Evolutionary conservation across 2,329 filamentous ascomycete genomes (phyloP), one percentile per base, ranked within the genome.

Genomic region (Cladophialophora bantiana): DNA sequence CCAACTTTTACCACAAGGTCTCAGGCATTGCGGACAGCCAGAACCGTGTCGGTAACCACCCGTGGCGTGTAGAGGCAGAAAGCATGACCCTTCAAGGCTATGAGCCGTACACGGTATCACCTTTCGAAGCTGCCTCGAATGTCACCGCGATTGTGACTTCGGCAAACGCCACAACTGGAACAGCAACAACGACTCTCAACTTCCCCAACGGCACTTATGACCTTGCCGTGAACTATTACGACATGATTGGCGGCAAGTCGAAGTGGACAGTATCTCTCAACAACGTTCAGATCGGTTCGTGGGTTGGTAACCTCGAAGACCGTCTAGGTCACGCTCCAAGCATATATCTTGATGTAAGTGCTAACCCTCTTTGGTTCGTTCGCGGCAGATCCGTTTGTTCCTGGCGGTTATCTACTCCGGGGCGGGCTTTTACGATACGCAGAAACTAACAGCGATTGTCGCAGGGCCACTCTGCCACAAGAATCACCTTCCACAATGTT

Each of bases 51-150:
- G 83, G 84, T 1, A 80, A 86, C 66, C 85, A 92, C 75, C 83
- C 84, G 0, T 88, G 85, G 76, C 84, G 89, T n/a, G 84, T 92
- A 54, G 89, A 91, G 78, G 89, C 89, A 1, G 89, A 91, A 77
- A 78, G 78, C 61, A 90, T 92, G 89, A 70, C 77, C 0, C 78
- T 91, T 1, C 78, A 81, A 6, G 86, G 86, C 0, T 92, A 91
- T 77, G 76, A 81, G 61, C 68, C 78, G 0, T 84, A 85, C 26
- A 68, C 73, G 1, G 86, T 90, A 0, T 81, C 74, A 7, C 89
- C 89, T 0, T 86, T 85, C 62, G 85, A 90, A 68, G 81, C 84
- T 0, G 89, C 89, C 0, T 89, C 86, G 0, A 83, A 84, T 1
- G 78, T 77, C 53, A 82, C 75, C 4, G 84, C 84, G 7, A 84